These are phyloP conservation scores for Beauveria bassiana DNA, from an alignment of 2,329 filamentous ascomycete species.

Conservation along the genomic window DNA sequence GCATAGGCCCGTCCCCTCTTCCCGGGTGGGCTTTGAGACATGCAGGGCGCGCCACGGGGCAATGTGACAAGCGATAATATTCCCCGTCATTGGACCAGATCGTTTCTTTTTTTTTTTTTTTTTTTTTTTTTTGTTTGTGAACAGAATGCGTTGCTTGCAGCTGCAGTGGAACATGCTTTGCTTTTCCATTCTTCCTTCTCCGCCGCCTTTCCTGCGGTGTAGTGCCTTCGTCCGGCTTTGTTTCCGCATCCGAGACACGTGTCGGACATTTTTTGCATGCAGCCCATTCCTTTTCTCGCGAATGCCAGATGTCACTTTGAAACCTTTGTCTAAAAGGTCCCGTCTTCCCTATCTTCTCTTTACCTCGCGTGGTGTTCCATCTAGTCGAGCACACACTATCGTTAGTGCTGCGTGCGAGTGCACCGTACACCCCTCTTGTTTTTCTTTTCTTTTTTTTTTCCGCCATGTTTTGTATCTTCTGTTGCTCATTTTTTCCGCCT, in stretches of 20 bases:
- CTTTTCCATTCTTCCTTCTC: neutral
- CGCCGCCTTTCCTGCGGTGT: no score
- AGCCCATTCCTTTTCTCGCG: no score
- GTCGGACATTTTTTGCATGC: no score
- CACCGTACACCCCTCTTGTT: neutral
- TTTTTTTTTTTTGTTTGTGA: neutral
- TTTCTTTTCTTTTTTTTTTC: neutral
- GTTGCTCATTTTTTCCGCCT: neutral
- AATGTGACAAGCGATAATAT: neutral
- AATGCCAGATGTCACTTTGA: no score
- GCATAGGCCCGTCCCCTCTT: conserved; percentile 6
- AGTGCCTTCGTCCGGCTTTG: no score
- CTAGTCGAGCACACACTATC: no score
- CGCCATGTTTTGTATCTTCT: neutral
- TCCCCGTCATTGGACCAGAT: neutral
- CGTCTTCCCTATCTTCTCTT: no score
- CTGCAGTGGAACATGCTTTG: neutral
- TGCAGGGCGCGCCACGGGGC: neutral
- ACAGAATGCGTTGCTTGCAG: neutral
- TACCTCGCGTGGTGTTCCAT: no score
- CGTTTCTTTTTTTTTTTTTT: neutral
- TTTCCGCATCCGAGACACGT: no score
- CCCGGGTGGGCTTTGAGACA: neutral
- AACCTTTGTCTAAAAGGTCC: no score
- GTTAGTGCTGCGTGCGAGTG: no score